Percentiles rank a stretch among this genome's conserved stretches.
phyloP scores from a whole-genome alignment of 176 grass and related monocot species.

The Alloteropsis semialata region DNA sequence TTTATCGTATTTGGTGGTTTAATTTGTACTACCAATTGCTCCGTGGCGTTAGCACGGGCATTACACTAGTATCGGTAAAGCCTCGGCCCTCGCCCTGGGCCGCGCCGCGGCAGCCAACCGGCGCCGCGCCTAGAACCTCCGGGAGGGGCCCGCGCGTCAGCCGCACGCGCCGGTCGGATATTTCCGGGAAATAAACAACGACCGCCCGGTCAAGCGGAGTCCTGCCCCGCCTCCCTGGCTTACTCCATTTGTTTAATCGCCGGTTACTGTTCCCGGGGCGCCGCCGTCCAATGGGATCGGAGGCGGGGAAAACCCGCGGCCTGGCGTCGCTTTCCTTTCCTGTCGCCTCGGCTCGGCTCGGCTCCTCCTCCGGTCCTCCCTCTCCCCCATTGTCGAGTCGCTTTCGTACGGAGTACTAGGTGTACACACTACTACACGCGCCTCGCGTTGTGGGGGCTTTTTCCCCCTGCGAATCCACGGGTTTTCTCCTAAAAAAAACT shows the following conservation, averaged over 20 bases:
- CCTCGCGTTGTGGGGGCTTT: background rate
- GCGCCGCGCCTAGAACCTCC: too few species aligned
- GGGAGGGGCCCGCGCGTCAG: slow-evolving; percentile 9
- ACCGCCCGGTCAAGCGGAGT: background rate
- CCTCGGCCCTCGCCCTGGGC: too few species aligned
- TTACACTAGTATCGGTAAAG: too few species aligned
- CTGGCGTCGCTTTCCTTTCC: background rate
- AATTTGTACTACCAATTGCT: too few species aligned
- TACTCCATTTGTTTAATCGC: slow-evolving; percentile 10
- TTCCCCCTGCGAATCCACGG: background rate
- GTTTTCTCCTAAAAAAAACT: background rate
- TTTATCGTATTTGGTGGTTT: too few species aligned
- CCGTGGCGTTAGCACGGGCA: too few species aligned
- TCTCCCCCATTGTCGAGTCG: background rate
- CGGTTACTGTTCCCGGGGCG: background rate
- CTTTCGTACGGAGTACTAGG: background rate
- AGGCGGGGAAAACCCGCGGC: background rate
- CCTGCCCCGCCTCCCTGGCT: background rate
- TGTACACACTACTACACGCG: background rate
- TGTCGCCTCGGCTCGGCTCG: background rate
- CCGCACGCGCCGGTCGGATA: background rate
- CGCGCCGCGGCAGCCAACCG: too few species aligned
- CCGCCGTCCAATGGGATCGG: background rate
- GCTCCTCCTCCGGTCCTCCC: too few species aligned
- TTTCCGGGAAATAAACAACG: background rate